phyloP scores from a whole-genome alignment of 768 basidiomycete genomes.

The Rhodosporidiobolus odoratus region DNA sequence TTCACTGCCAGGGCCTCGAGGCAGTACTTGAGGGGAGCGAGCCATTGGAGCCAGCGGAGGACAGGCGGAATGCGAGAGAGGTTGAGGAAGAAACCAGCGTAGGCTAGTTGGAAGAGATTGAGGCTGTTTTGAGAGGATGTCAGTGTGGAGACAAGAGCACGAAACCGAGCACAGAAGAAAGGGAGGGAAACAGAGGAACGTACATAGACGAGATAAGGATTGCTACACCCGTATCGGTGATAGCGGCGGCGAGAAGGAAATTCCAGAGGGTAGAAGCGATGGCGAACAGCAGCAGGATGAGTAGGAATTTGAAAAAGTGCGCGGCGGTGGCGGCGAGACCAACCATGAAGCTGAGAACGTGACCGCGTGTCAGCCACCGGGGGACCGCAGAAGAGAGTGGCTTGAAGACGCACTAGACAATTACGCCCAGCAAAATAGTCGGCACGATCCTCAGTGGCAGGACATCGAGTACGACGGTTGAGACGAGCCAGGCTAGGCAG shows the following conservation, averaged over 20 bases:
- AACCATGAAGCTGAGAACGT: conserved; percentile 79
- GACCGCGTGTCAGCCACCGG: background rate
- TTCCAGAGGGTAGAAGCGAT: conserved; percentile 88
- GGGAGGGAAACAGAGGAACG: conserved; percentile 42
- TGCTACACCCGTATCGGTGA: conserved; percentile 82
- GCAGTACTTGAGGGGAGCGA: conserved; percentile 43
- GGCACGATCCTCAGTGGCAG: conserved; percentile 82
- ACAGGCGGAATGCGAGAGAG: conserved; percentile 77
- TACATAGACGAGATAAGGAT: conserved; percentile 68
- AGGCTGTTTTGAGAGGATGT: conserved; percentile 18
- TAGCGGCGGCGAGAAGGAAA: conserved; percentile 77
- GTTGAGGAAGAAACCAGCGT: conserved; percentile 89
- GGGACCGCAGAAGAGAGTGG: conserved; percentile 18
- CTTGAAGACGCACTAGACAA: conserved; percentile 59
- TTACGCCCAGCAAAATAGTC: conserved; percentile 75
- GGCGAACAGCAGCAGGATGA: conserved; percentile 79
- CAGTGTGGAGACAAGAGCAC: background rate
- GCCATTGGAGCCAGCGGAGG: conserved; percentile 66
- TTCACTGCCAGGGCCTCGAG: conserved; percentile 76
- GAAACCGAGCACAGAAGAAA: conserved; percentile 67
- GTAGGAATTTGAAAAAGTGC: conserved; percentile 89
- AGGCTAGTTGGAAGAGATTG: conserved; percentile 57
- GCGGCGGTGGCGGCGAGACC: conserved; percentile 71
- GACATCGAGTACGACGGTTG: conserved; percentile 80
- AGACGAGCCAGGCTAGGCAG: conserved; percentile 85